Base-by-base conservation (phyloP, 306 rosid genomes). In the Prunus fruticosa region DNA sequence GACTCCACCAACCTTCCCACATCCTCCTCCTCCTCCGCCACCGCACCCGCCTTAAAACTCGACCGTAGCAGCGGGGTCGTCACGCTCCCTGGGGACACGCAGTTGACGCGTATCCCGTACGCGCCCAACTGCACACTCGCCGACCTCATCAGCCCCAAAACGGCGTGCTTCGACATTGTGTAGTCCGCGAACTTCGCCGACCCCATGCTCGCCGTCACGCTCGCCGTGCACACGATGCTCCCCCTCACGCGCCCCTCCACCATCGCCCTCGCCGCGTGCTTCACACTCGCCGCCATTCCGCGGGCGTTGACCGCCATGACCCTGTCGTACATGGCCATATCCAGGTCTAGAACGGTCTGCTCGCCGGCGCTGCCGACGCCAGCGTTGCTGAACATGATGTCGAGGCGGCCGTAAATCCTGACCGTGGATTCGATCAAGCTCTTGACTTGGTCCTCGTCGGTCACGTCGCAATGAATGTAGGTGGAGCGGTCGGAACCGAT, bases 301-400 rank as follows among this genome's bases (percentile, higher is more conserved):
- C 82, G 68, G 0, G n/a, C 74, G 64, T 88, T 91, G 28, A 82
- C 56, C 2, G 76, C 45, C 18, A 88, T 74, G 18, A 84, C 2
- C n/a, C 2, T 50, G 54, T 84, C 83, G 10, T 47, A 57, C 16
- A n/a, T 60, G 32, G 88, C 54, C 6, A 91, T 12, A 56, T 91
- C 81, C 2, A 89, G 70, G 6, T 84, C 90, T 12, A 78, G 2
- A 0, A 85, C 16, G 0, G 72, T 84, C 64, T 91, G 96, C 0
- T 70, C 30, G 14, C 74, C 60, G 3, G 15, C 38, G 66, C 84
- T 76, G 2, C 43, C 0, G 2, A 84, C 28, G 6, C 92, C 92
- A 3, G 87, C 96, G 69, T 91, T 91, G 85, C 91, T 86, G 76
- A 91, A 89, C 91, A 87, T 86, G 51, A 91, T 62, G 83, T 91